Evolutionary conservation across 768 basidiomycete species (phyloP).

Genomic region (Infundibulicybe gibba): DNA sequence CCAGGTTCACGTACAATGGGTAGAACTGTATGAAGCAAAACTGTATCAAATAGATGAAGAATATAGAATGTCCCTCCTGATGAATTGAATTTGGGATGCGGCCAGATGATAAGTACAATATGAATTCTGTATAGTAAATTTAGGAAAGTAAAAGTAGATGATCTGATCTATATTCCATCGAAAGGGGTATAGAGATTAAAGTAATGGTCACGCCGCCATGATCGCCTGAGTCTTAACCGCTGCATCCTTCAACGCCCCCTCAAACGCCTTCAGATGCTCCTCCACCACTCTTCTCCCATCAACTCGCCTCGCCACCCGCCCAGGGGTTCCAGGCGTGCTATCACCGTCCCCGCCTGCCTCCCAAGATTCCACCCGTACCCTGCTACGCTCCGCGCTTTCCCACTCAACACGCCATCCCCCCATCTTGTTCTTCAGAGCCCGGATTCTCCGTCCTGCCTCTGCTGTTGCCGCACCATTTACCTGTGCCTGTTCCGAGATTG

Average conservation of each 20-base stretch:
- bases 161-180: conserved; percentile 24
- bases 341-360: conserved; percentile 58
- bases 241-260: conserved; percentile 68
- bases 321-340: conserved; percentile 21
- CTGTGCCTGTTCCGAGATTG: conserved; percentile 85
- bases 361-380: conserved; percentile 75
- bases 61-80: too few relatives aligned
- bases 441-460: conserved; percentile 83
- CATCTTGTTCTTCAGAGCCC: conserved; percentile 80
- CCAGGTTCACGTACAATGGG: conserved; percentile 60
- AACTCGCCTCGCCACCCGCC: conserved; percentile 37
- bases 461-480: conserved; percentile 83
- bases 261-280: conserved; percentile 76
- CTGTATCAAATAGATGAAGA: conserved; percentile 12
- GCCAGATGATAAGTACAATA: conserved; percentile 8
- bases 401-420: conserved; percentile 79
- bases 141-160: conserved; percentile 20
- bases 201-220: conserved; percentile 58
- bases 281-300: conserved; percentile 74
- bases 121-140: conserved; percentile 22
- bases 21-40: conserved; percentile 19
- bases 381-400: conserved; percentile 83
- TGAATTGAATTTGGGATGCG: background rate
- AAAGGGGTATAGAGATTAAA: conserved; percentile 10
- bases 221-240: conserved; percentile 76